Percentiles rank a stretch among this genome's conserved stretches.
Conservation (phyloP, 2,329 filamentous ascomycete genomes). For the Aspergillus sp. region DNA sequence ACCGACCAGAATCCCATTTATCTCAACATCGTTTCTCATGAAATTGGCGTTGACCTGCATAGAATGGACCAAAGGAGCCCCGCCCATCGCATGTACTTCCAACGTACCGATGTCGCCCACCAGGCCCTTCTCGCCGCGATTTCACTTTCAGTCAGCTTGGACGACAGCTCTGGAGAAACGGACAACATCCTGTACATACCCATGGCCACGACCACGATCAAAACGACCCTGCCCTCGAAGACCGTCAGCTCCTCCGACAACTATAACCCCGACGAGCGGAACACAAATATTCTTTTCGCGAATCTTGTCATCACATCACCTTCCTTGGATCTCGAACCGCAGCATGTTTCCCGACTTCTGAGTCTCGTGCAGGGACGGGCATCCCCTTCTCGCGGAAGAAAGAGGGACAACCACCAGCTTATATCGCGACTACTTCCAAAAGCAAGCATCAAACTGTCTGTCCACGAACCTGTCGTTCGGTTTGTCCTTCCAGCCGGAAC, state of each 20-base stretch:
- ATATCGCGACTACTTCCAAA: constrained; percentile 91
- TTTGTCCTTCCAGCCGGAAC: constrained; percentile 79
- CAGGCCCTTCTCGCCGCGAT: constrained; percentile 88
- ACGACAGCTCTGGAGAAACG: constrained; percentile 78
- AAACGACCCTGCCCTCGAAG: constrained; percentile 90
- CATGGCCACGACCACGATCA: constrained; percentile 92
- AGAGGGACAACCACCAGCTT: constrained; percentile 53
- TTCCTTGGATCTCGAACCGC: constrained; percentile 85
- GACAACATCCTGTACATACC: constrained; percentile 88
- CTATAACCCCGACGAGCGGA: constrained; percentile 69
- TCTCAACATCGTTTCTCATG: constrained; percentile 89
- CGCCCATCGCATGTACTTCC: constrained; percentile 97
- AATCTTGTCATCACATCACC: constrained; percentile 96
- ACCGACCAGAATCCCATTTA: constrained; percentile 64
- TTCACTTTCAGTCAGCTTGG: constrained; percentile 83
- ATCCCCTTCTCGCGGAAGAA: constrained; percentile 36
- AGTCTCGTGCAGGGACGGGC: constrained; percentile 60
- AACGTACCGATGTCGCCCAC: constrained; percentile 83
- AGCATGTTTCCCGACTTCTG: constrained; percentile 78
- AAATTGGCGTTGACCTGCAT: constrained; percentile 87
- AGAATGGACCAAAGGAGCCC: constrained; percentile 87
- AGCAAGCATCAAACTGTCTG: constrained; percentile 87
- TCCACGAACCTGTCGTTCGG: constrained; percentile 90
- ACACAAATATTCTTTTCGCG: constrained; percentile 92
- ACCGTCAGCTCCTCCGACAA: constrained; percentile 73